These are phyloP conservation scores for Margaritispora aquatica DNA, from an alignment of 495 filamentous ascomycete genomes.

Conservation along the genomic window DNA sequence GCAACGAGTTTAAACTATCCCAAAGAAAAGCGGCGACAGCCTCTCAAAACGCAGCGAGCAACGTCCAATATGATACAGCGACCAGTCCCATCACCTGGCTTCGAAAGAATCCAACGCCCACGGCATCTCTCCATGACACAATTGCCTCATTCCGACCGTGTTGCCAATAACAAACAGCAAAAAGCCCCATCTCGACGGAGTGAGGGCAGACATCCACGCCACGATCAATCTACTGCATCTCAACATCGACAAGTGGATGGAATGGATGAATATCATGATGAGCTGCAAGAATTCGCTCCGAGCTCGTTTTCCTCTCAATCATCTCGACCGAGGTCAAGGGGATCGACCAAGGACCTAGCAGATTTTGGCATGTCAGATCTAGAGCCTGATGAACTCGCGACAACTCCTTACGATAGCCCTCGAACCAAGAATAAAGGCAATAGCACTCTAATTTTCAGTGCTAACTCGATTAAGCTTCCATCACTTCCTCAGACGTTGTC, in stretches of 20 bases:
- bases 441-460: background rate
- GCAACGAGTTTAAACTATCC: background rate
- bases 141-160: background rate
- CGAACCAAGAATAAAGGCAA: background rate
- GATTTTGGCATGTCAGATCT: background rate
- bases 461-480: conserved; percentile 1
- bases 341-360: too few relatives aligned
- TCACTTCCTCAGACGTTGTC: background rate
- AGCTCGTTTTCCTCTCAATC: background rate
- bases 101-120: background rate
- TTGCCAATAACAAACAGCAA: background rate
- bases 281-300: background rate
- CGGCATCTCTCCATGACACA: background rate
- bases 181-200: background rate
- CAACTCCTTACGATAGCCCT: background rate
- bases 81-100: background rate
- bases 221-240: background rate
- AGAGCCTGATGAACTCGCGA: conserved; percentile 3
- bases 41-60: background rate
- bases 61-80: background rate
- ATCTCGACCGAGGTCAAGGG: background rate
- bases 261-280: background rate
- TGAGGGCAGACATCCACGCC: background rate
- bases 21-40: background rate
- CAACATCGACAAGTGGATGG: background rate